Evolutionary conservation across 2,329 filamentous ascomycete species (phyloP).

Genomic region (Helotiales sp.): DNA sequence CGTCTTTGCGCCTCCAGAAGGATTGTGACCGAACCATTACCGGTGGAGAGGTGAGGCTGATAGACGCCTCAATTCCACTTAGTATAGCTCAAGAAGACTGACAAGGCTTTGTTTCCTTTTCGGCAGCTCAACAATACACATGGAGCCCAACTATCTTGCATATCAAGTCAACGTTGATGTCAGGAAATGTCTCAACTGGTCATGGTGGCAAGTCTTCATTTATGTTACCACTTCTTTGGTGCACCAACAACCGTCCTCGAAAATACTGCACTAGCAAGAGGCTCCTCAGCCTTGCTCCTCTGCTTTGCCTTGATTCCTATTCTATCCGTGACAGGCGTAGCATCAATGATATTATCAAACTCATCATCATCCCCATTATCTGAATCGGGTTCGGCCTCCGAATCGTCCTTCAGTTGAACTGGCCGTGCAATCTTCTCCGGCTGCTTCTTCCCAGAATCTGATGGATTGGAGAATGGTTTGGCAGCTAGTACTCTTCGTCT

Average conservation of each 20-base stretch:
- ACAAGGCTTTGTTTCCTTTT: too few relatives aligned
- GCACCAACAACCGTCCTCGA: slow-evolving; percentile 44
- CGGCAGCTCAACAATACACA: too few relatives aligned
- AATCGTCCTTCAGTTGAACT: slow-evolving; percentile 60
- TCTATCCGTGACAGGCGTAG: slow-evolving; percentile 85
- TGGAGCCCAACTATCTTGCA: too few relatives aligned
- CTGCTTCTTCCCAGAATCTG: slow-evolving; percentile 54
- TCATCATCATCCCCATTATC: slow-evolving; percentile 73
- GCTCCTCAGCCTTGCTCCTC: slow-evolving; percentile 52
- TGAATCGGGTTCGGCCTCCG: slow-evolving; percentile 73
- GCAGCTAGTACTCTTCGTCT: slow-evolving; percentile 88
- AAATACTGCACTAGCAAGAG: slow-evolving; percentile 43
- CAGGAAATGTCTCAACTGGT: too few relatives aligned
- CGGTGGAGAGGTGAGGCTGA: too few relatives aligned
- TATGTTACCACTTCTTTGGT: slow-evolving; percentile 44
- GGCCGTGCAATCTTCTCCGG: slow-evolving; percentile 68
- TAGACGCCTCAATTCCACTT: too few relatives aligned
- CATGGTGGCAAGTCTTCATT: background rate
- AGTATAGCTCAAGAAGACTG: too few relatives aligned
- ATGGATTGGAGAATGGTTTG: slow-evolving; percentile 78
- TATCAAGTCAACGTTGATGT: too few relatives aligned
- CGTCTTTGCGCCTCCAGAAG: too few relatives aligned
- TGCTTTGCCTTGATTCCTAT: slow-evolving; percentile 73
- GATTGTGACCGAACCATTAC: too few relatives aligned
- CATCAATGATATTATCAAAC: slow-evolving; percentile 92